Conservation (phyloP, 345 rosid species). For the Boechera divaricarpa region DNA sequence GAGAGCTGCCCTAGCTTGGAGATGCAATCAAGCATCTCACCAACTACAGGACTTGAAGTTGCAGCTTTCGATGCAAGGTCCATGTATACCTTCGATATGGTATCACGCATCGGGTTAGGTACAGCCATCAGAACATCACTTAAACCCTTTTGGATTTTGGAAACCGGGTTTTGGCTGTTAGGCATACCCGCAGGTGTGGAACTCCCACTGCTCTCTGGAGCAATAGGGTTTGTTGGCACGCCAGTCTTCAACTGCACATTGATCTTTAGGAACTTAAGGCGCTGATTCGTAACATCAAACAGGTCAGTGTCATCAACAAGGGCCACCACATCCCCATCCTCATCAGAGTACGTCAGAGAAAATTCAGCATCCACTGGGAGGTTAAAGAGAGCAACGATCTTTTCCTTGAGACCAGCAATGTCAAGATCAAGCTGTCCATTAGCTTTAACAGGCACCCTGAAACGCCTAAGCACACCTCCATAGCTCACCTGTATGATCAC, state of each 20-base stretch:
- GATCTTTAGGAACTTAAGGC: conserved; percentile 74
- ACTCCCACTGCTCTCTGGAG: conserved; percentile 57
- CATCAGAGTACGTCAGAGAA: conserved; percentile 76
- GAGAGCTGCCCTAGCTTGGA: conserved; percentile 45
- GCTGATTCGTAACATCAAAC: conserved; percentile 68
- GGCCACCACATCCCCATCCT: conserved; percentile 86
- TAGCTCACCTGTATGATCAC: conserved; percentile 63
- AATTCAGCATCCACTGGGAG: conserved; percentile 61
- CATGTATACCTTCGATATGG: conserved; percentile 55
- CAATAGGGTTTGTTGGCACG: conserved; percentile 39
- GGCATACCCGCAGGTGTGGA: conserved; percentile 65
- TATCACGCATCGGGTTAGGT: conserved; percentile 64
- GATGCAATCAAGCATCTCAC: conserved; percentile 44
- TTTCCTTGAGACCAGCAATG: conserved; percentile 64
- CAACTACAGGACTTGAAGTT: conserved; percentile 50
- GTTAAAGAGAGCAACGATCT: conserved; percentile 63
- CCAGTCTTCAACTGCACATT: conserved; percentile 53
- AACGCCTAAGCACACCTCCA: conserved; percentile 80
- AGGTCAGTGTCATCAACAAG: conserved; percentile 82
- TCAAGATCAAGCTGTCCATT: conserved; percentile 71
- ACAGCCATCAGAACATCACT: conserved; percentile 64
- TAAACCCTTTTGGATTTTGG: conserved; percentile 50
- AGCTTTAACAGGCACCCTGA: conserved; percentile 60
- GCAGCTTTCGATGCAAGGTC: conserved; percentile 67
- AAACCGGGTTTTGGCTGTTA: conserved; percentile 44